Percentiles rank a stretch among this genome's conserved stretches.
These are phyloP conservation scores for Macadamia integrifolia DNA, from an alignment of 164 flowering plant species.

Conservation along the genomic window DNA sequence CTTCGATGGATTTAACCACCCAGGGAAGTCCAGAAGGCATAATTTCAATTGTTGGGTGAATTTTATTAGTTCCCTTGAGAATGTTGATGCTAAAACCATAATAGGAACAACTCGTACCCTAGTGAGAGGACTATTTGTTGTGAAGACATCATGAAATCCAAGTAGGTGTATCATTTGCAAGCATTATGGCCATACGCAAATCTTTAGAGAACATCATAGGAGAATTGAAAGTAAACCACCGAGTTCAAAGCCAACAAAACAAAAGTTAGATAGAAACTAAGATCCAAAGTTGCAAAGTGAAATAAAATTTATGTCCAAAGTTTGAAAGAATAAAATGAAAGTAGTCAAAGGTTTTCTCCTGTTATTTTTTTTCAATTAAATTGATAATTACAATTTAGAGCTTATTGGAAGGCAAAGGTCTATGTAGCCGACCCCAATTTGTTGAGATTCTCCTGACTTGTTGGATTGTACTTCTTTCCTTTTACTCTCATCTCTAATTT, in stretches of 20 bases:
- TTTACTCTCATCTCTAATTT: too few relatives aligned
- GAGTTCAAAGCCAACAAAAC: neutral
- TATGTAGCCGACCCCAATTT: too few relatives aligned
- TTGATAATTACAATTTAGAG: too few relatives aligned
- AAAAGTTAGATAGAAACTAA: neutral
- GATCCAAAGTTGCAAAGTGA: too few relatives aligned
- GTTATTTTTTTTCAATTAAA: too few relatives aligned
- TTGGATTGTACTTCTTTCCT: too few relatives aligned
- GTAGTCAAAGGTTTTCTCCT: too few relatives aligned
- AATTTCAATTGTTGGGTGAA: constrained; percentile 78
- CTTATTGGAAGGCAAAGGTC: too few relatives aligned
- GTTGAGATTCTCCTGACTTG: too few relatives aligned
- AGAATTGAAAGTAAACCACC: constrained; percentile 1
- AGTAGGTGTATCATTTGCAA: constrained; percentile 79
- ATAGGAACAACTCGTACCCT: constrained; percentile 84
- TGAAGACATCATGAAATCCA: constrained; percentile 61
- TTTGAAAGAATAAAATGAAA: too few relatives aligned
- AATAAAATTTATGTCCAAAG: too few relatives aligned
- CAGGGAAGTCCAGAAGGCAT: constrained; percentile 96
- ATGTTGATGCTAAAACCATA: constrained; percentile 70
- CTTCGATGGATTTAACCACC: constrained; percentile 29
- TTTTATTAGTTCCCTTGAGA: constrained; percentile 50
- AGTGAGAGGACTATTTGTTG: constrained; percentile 66
- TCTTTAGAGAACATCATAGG: constrained; percentile 29
- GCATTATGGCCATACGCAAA: constrained; percentile 98